Percentiles rank a stretch among this genome's conserved stretches.
Conservation (phyloP, 1,284 basidiomycete genomes). For the Apiotrichum brassicae region DNA sequence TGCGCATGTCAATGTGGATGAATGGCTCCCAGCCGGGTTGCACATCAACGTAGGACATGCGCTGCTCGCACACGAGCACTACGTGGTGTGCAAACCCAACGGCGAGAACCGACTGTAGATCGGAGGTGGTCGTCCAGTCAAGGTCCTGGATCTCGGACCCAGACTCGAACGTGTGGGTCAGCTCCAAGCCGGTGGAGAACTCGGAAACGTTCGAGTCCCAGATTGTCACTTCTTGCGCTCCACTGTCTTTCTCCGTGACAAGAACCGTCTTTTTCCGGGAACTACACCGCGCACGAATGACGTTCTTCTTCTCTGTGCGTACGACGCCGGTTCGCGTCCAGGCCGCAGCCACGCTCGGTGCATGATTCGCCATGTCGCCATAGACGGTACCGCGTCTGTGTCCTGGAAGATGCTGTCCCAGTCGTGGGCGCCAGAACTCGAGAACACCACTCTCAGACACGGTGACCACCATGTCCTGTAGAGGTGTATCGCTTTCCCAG, state of each 20-base stretch:
- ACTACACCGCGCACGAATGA: conserved; percentile 70
- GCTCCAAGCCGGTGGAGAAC: conserved; percentile 82
- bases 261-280: conserved; percentile 82
- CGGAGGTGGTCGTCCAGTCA: conserved; percentile 86
- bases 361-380: conserved; percentile 4
- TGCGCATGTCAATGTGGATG: conserved; percentile 61
- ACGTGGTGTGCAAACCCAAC: conserved; percentile 72
- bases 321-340: conserved; percentile 59
- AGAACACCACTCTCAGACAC: conserved; percentile 66
- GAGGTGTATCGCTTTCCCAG: conserved; percentile 34
- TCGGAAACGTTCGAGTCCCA: conserved; percentile 94
- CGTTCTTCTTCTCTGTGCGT: conserved; percentile 59
- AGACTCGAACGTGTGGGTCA: conserved; percentile 58
- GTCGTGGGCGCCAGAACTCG: conserved; percentile 67
- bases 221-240: conserved; percentile 71
- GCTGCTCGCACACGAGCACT: conserved; percentile 76
- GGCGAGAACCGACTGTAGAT: conserved; percentile 79
- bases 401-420: conserved; percentile 45
- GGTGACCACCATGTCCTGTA: conserved; percentile 68
- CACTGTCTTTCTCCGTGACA: conserved; percentile 37
- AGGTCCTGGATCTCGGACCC: conserved; percentile 65
- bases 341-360: conserved; percentile 2
- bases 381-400: conserved; percentile 3
- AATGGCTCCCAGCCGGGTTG: conserved; percentile 72
- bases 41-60: conserved; percentile 80